Evolutionary conservation across 176 grass and related monocot genomes (phyloP), one percentile per base, ranked within the genome.

Genomic region (Juncus inflexus): DNA sequence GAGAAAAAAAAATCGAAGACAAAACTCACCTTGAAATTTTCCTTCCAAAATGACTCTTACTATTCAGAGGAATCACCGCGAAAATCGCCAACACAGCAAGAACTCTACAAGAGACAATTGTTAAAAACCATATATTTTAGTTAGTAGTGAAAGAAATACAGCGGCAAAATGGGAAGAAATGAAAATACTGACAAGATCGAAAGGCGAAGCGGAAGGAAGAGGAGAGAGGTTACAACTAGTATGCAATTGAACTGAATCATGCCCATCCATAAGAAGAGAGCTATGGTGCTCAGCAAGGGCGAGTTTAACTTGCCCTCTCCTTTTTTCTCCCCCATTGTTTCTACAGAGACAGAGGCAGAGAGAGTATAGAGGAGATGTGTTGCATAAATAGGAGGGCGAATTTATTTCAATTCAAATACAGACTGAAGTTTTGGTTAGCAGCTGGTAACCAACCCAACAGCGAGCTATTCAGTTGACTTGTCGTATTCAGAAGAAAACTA

Each of bases 321-420:
- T 13, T 57, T 57, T 57, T 57, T 57, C 54, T 13, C 54, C 7
- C 8, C 54, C 54, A 57, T 57, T 57, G 49, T 52, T 52, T 7
- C 1, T 7, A 12, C 9, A 52, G 49, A 52, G 49, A 52, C 9
- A 52, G 49, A 52, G 49, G 9, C 1, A 52, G 2, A 52, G 49
- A 52, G 49, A 52, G 49, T 8, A 12, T 52, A 8, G 12, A 8
- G 49, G 12, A 52, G 49, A 12, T 7, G 49, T 12, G 49, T 1
- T 28, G 19, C 19, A 28, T 28, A 28, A 28, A 28, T 28, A 28
- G 19, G 19, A 28, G 1, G 19, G 0, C 19, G 19, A 28, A 28
- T 28, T 28, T 28, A 28, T 28, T 28, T 28, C 19, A 28, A 28
- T 28, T 28, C 1, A 28, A 28, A 28, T 28, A 28, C 19, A 28